Conservation (phyloP, 768 basidiomycete species). For the Podaxis sp. region DNA sequence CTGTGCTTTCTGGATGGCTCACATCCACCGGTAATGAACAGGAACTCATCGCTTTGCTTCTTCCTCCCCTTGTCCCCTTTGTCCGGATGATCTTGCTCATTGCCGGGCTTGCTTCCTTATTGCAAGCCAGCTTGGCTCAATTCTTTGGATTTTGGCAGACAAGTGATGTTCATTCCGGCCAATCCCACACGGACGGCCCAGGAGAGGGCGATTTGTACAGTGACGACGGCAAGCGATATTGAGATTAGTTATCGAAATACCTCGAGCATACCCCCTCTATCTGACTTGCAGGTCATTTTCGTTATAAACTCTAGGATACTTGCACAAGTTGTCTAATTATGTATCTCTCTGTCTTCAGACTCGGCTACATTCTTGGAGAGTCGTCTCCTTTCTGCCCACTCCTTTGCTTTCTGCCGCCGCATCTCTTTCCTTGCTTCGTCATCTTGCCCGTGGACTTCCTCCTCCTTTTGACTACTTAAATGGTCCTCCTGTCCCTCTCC, state of each 20-base stretch:
- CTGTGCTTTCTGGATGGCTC: neutral
- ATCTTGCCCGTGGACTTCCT: slow-evolving; percentile 10
- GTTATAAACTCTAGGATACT: neutral
- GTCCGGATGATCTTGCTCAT: slow-evolving; percentile 26
- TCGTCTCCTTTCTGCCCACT: slow-evolving; percentile 54
- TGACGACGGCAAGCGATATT: neutral
- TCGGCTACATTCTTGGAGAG: neutral
- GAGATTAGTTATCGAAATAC: neutral
- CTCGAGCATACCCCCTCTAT: neutral
- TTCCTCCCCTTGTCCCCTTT: slow-evolving; percentile 38
- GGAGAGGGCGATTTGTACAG: slow-evolving; percentile 6
- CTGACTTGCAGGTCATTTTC: neutral
- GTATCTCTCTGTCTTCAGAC: neutral
- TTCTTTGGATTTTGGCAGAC: slow-evolving; percentile 30
- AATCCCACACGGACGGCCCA: neutral
- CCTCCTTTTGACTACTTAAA: slow-evolving; percentile 5
- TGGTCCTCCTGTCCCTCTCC: slow-evolving; percentile 14
- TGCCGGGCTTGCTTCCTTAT: slow-evolving; percentile 21
- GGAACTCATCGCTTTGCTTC: slow-evolving; percentile 39
- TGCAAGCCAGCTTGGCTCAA: slow-evolving; percentile 26
- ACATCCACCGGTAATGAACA: slow-evolving; percentile 12
- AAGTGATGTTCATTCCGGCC: neutral
- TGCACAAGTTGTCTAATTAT: neutral
- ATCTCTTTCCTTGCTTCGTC: slow-evolving; percentile 36
- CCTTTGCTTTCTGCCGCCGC: slow-evolving; percentile 50